Evolutionary conservation across 179 eudicot species (phyloP).

Genomic region (Amaranthus tricolor): DNA sequence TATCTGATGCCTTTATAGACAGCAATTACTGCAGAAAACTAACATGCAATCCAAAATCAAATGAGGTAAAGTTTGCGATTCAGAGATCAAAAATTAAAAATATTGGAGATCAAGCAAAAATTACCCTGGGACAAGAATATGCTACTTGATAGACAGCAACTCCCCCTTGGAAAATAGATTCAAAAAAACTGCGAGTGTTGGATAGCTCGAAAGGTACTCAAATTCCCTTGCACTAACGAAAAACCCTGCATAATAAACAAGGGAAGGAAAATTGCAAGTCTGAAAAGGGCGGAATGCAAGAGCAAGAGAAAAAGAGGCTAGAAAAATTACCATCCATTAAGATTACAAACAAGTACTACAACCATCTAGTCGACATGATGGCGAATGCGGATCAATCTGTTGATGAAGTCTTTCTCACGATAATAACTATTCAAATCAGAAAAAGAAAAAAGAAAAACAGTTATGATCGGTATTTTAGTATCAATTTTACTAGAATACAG

Average conservation of each 20-base stretch:
- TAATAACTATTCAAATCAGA: constrained; percentile 41
- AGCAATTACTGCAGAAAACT: no score
- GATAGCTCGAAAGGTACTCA: not conserved
- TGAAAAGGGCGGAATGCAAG: not conserved
- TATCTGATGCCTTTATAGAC: no score
- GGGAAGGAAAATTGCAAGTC: not conserved
- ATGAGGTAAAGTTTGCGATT: not conserved
- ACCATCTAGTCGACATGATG: constrained; percentile 65
- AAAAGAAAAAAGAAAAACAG: constrained; percentile 5
- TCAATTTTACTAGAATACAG: not conserved
- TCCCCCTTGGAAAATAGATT: not conserved
- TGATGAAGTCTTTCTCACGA: constrained; percentile 66
- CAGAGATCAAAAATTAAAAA: not conserved
- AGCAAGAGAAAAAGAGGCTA: not conserved
- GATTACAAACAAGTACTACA: not conserved
- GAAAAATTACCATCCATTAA: constrained; percentile 13
- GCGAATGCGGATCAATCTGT: constrained; percentile 58
- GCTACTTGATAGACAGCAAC: not conserved
- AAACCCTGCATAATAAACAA: not conserved
- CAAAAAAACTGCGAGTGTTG: not conserved
- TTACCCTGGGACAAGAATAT: not conserved
- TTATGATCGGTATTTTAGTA: not conserved
- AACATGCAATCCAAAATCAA: no score
- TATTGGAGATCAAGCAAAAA: no score
- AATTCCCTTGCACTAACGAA: not conserved